These are phyloP conservation scores for Malus hybrid DNA, from an alignment of 331 rosid species.

Conservation along the genomic window DNA sequence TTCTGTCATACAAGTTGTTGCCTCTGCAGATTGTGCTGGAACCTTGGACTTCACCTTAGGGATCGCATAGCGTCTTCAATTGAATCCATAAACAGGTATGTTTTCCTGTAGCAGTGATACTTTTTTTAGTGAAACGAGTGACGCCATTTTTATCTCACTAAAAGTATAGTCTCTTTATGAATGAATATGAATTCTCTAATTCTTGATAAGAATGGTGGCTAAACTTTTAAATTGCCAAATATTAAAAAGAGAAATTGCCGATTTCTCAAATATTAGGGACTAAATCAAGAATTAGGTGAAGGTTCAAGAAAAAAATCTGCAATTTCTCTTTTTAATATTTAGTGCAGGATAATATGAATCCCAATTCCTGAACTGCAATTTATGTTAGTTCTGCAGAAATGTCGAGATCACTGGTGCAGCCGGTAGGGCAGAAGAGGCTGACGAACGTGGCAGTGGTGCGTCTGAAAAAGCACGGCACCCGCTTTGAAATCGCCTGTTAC, in stretches of 20 bases:
- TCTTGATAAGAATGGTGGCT: too few species aligned
- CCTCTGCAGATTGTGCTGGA: slow-evolving; percentile 96
- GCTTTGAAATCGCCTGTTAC: slow-evolving; percentile 92
- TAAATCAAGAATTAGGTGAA: too few species aligned
- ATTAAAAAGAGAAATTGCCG: too few species aligned
- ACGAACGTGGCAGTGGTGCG: slow-evolving; percentile 97
- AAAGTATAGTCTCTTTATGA: too few species aligned
- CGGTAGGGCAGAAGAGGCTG: slow-evolving; percentile 88
- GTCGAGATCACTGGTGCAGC: slow-evolving; percentile 79
- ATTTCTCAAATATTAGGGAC: too few species aligned
- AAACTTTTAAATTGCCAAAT: too few species aligned
- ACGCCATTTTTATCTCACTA: too few species aligned
- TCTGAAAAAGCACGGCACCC: slow-evolving; percentile 67
- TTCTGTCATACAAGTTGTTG: slow-evolving; percentile 87
- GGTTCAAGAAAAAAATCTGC: too few species aligned
- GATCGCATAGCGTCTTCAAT: slow-evolving; percentile 79
- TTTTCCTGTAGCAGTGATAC: not conserved
- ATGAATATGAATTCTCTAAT: too few species aligned
- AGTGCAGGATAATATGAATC: too few species aligned
- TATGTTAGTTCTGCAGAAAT: not conserved
- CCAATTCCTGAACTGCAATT: not conserved
- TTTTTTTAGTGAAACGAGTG: not conserved
- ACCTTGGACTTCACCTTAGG: slow-evolving; percentile 93
- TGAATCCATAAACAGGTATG: slow-evolving; percentile 91
- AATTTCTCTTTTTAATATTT: too few species aligned